Evolutionary conservation across 441 rosid genomes (phyloP), one percentile per base, ranked within the genome.

Genomic region (Sinapis alba): DNA sequence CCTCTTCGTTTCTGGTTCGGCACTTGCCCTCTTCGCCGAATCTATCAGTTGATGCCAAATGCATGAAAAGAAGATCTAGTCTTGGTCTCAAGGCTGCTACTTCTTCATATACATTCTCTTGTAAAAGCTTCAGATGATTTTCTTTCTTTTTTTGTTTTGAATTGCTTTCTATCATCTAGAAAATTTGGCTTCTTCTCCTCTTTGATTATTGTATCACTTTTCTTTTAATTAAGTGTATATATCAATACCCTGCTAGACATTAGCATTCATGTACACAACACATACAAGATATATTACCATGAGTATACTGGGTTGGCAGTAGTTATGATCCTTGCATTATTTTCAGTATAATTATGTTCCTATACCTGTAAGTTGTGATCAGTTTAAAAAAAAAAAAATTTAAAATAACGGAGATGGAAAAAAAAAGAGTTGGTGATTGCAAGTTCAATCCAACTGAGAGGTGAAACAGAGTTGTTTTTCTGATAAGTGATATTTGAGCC

Each of bases 21-120:
- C 71, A 76, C 15, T 0, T 64, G 7, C 18, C 62, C 36, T 51
- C 21, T 41, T 69, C 60, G 1, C 34, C 76, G 43, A 26, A 57
- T 50, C 68, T 77, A 51, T 77, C 80, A 50, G 26, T 77, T 60
- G 72, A 71, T 65, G 76, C 68, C 47, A 77, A 71, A 65, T 71
- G 68, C 68, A 77, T 77, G 80, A 77, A 77, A 56, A 77, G 68
- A 65, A 34, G 57, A 77, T 65, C 63, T 70, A 9, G 32, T 56
- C 19, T 47, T 57, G 0, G 3, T 5, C 47, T 57, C 76, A 77
- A 77, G 76, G 8, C 76, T 71, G 30, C 56, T 65, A 4, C 51
- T 68, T 0, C 23, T 62, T 69, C 75, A 28, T 43, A 30, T 23
- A 30, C 68, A 23, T 71, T 58, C 7, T 77, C 80, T 71, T 65